These are phyloP conservation scores for Podaxis sp. DNA, from an alignment of 768 basidiomycete genomes.

Conservation along the genomic window DNA sequence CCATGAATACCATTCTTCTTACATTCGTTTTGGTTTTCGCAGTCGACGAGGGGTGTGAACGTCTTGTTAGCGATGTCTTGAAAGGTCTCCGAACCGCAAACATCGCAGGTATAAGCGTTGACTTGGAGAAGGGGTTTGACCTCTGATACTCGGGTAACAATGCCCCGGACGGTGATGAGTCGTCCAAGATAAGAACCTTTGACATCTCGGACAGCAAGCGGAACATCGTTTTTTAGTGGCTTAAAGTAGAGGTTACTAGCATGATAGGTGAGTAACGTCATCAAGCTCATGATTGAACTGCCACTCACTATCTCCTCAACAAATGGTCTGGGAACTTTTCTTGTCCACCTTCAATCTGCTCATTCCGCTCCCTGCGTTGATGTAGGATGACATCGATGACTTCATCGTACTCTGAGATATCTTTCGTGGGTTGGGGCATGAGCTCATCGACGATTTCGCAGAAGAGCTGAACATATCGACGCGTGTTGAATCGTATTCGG, in stretches of 20 bases:
- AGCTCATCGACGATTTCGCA: constrained; percentile 86
- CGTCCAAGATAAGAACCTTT: constrained; percentile 83
- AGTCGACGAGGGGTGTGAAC: constrained; percentile 85
- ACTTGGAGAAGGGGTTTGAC: constrained; percentile 97
- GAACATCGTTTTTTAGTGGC: constrained; percentile 69
- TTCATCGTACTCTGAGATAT: constrained; percentile 88
- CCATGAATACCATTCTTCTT: constrained; percentile 83
- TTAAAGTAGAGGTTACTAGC: constrained; percentile 90
- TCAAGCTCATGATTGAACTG: not conserved
- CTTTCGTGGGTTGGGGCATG: constrained; percentile 84
- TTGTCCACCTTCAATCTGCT: constrained; percentile 67
- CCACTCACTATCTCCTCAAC: constrained; percentile 88
- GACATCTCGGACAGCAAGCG: constrained; percentile 90
- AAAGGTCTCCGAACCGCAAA: constrained; percentile 97
- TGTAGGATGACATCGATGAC: constrained; percentile 96
- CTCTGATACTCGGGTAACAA: constrained; percentile 97
- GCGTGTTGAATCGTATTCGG: constrained; percentile 79
- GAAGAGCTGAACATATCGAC: constrained; percentile 88
- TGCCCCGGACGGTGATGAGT: constrained; percentile 94
- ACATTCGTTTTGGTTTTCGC: constrained; percentile 83
- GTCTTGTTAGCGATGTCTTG: constrained; percentile 93
- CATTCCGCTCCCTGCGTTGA: constrained; percentile 87
- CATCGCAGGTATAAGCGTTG: constrained; percentile 97
- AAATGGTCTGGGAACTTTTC: constrained; percentile 88
- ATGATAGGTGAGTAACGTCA: not conserved